phyloP scores from a whole-genome alignment of 345 rosid genomes.

The Aegle marmelos region DNA sequence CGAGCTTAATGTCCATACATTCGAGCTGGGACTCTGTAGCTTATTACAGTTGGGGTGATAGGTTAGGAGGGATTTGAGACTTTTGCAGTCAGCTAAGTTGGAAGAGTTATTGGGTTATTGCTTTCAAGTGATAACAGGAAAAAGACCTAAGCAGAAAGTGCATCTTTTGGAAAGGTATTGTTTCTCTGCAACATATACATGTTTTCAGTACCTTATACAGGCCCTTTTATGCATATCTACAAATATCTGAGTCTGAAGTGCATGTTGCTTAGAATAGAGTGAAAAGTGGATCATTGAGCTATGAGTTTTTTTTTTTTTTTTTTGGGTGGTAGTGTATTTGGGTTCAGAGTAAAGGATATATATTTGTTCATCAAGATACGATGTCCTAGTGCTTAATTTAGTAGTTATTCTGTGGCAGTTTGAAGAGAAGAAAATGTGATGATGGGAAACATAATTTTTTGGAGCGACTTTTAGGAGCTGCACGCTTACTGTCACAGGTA shows the following conservation, averaged over 20 bases:
- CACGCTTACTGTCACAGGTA: conserved; percentile 82
- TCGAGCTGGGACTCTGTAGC: not conserved
- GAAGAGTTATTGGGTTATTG: conserved; percentile 58
- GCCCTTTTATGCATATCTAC: not conserved
- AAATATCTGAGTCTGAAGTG: not conserved
- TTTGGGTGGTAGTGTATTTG: not conserved
- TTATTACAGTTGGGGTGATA: conserved; percentile 17
- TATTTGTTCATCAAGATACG: not conserved
- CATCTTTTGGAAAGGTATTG: conserved; percentile 75
- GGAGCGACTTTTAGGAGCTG: conserved; percentile 72
- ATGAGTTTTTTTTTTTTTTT: not conserved
- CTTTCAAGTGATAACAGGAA: conserved; percentile 61
- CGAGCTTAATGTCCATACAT: not conserved
- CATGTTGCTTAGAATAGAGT: not conserved
- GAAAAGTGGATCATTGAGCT: not conserved
- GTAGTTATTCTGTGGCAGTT: conserved; percentile 33
- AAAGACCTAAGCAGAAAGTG: conserved; percentile 61
- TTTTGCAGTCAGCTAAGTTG: conserved; percentile 63
- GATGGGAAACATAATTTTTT: conserved; percentile 60
- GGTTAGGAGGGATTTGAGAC: conserved; percentile 90
- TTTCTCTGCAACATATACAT: not conserved
- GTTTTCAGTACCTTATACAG: not conserved
- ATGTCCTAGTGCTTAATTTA: not conserved
- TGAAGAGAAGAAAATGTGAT: conserved; percentile 65
- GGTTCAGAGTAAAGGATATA: not conserved